Evolutionary conservation across 2,329 filamentous ascomycete species (phyloP).

Genomic region (Colletotrichum lini): DNA sequence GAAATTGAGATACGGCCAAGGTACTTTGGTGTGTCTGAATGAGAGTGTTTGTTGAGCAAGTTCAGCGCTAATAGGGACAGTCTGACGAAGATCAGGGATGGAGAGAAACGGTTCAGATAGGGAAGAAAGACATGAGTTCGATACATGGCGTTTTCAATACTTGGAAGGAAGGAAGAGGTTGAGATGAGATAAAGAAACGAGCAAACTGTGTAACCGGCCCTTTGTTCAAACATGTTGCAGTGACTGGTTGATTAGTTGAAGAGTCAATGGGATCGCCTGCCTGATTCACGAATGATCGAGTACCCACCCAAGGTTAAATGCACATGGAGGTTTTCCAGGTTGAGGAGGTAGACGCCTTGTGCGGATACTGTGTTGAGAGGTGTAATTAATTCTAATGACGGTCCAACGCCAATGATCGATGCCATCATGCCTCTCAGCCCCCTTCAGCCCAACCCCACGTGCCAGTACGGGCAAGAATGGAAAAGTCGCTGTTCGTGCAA

Average conservation of each 20-base stretch:
- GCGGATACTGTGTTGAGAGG: too few species aligned
- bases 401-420: not conserved
- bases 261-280: not conserved
- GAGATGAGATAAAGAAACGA: constrained; percentile 18
- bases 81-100: not conserved
- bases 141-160: too few species aligned
- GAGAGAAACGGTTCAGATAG: not conserved
- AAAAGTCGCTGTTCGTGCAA: constrained; percentile 11
- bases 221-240: not conserved
- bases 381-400: too few species aligned
- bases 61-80: not conserved
- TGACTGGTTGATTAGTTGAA: not conserved
- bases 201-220: not conserved
- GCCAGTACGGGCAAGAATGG: constrained; percentile 15
- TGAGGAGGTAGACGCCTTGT: too few species aligned
- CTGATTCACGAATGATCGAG: not conserved
- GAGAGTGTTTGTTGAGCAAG: too few species aligned
- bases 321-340: too few species aligned
- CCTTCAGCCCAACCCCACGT: not conserved
- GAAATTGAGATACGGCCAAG: too few species aligned
- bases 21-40: too few species aligned
- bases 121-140: not conserved
- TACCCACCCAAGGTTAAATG: not conserved
- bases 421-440: not conserved
- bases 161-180: not conserved